phyloP scores from a whole-genome alignment of 345 rosid species.

The Ailanthus altissimus region DNA sequence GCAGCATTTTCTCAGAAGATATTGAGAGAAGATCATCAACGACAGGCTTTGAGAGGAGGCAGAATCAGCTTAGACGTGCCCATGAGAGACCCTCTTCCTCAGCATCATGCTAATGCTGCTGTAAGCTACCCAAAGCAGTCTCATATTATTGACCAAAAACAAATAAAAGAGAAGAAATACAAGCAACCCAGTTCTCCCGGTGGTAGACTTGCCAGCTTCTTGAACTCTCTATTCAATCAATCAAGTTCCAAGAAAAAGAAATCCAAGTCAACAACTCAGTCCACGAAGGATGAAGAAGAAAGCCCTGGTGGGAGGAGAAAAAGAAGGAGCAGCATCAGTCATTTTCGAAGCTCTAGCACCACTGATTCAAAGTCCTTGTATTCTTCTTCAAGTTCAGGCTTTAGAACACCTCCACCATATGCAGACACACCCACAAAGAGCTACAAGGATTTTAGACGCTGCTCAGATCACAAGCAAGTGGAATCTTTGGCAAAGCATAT shows the following conservation, averaged over 20 bases:
- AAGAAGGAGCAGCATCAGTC: conserved; percentile 88
- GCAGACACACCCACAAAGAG: conserved; percentile 61
- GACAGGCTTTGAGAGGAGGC: conserved; percentile 48
- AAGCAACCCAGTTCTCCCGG: conserved; percentile 95
- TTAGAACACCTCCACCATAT: conserved; percentile 71
- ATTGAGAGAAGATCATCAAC: conserved; percentile 39
- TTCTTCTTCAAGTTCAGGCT: conserved; percentile 70
- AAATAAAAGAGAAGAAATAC: conserved; percentile 58
- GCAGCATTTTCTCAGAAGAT: conserved; percentile 39
- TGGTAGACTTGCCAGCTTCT: conserved; percentile 79
- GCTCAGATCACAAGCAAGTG: conserved; percentile 53
- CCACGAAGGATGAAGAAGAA: conserved; percentile 64
- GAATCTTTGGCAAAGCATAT: conserved; percentile 29
- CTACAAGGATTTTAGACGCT: conserved; percentile 54
- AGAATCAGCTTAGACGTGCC: conserved; percentile 75
- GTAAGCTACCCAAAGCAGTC: conserved; percentile 29
- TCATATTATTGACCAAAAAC: conserved; percentile 38
- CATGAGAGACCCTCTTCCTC: conserved; percentile 36
- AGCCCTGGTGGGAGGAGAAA: conserved; percentile 69
- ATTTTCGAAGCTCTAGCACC: conserved; percentile 66
- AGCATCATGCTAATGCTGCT: conserved; percentile 29
- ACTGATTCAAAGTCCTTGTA: conserved; percentile 53
- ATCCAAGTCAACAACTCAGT: conserved; percentile 45
- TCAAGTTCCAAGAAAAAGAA: conserved; percentile 75
- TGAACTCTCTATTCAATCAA: conserved; percentile 85